Conservation (phyloP, 164 flowering plant species). For the Piper longum region DNA sequence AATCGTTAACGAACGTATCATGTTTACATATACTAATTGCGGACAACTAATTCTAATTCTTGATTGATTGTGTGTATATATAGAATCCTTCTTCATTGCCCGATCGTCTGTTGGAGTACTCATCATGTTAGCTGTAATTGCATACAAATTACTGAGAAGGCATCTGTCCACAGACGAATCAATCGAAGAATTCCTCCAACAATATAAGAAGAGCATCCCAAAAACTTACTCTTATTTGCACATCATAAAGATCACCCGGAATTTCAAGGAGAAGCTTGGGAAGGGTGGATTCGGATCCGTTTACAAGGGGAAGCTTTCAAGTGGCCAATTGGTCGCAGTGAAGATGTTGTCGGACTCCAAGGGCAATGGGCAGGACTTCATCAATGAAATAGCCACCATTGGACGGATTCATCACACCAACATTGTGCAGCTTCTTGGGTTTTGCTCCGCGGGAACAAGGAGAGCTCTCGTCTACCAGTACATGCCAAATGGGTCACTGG, state of each 20-base stretch:
- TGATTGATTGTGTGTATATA: not conserved
- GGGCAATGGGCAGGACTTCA: not conserved
- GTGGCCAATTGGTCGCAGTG: slow-evolving; percentile 1
- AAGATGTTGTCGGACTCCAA: not conserved
- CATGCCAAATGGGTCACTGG: slow-evolving; percentile 9
- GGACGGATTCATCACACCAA: slow-evolving; percentile 4
- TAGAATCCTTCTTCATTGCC: too few species aligned
- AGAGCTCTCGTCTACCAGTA: slow-evolving; percentile 3
- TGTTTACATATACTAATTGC: too few species aligned
- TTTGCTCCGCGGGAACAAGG: slow-evolving; percentile 4
- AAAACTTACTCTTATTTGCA: slow-evolving; percentile 1
- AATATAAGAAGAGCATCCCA: slow-evolving; percentile 1
- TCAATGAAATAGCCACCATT: slow-evolving; percentile 9
- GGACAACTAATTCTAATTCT: not conserved
- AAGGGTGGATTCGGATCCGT: not conserved
- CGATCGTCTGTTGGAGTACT: too few species aligned
- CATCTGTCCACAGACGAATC: too few species aligned
- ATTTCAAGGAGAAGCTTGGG: not conserved
- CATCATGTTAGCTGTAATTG: too few species aligned
- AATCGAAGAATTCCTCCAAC: not conserved
- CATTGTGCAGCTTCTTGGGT: slow-evolving; percentile 4
- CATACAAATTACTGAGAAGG: too few species aligned
- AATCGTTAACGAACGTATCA: too few species aligned
- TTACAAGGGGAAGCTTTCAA: not conserved
- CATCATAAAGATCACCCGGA: not conserved